phyloP scores from a whole-genome alignment of 208 protist species.

The Acanthamoeba castellanii region DNA sequence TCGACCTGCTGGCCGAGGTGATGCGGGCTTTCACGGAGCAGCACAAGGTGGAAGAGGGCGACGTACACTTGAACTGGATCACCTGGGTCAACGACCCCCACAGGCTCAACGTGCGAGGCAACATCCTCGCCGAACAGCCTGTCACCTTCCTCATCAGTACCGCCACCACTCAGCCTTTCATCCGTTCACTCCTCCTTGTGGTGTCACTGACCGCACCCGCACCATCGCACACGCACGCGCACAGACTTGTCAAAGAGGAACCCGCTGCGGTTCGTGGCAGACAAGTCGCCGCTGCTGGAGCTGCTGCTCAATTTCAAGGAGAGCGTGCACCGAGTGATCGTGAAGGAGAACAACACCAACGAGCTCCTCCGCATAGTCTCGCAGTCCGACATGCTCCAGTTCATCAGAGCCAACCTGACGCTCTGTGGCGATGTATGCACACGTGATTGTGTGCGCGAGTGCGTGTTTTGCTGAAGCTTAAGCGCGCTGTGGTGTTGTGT shows the following conservation, averaged over 20 bases:
- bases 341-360: constrained; percentile 35
- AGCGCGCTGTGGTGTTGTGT: too few relatives aligned
- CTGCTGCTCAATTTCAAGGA: constrained; percentile 64
- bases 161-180: too few relatives aligned
- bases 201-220: neutral
- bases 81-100: constrained; percentile 29
- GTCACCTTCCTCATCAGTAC: constrained; percentile 41
- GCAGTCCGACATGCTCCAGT: constrained; percentile 56
- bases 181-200: neutral
- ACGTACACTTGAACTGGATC: constrained; percentile 42
- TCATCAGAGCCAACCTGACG: neutral
- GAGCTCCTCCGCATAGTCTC: constrained; percentile 48
- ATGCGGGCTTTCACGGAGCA: constrained; percentile 53
- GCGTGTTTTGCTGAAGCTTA: neutral
- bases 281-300: constrained; percentile 25
- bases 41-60: constrained; percentile 11
- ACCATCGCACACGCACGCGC: neutral
- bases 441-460: neutral
- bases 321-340: constrained; percentile 4
- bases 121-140: neutral
- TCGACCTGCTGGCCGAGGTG: constrained; percentile 46
- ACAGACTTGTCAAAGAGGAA: constrained; percentile 26
- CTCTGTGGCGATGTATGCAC: neutral
- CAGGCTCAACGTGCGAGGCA: neutral
- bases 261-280: neutral